phyloP scores from a whole-genome alignment of 768 basidiomycete genomes.

The Auriscalpium orientale region DNA sequence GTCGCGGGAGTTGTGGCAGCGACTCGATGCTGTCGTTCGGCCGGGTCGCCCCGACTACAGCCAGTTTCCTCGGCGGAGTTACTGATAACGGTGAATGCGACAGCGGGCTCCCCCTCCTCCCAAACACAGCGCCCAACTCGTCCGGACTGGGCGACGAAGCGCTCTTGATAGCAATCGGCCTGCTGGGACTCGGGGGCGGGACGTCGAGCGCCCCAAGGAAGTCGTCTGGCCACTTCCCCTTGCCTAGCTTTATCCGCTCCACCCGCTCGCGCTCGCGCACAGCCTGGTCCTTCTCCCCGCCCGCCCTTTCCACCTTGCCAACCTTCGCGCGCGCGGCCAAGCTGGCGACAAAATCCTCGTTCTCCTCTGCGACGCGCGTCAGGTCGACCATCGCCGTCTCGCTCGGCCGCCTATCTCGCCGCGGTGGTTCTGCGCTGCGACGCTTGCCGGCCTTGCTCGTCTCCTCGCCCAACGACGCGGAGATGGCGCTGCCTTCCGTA shows the following conservation, averaged over 20 bases:
- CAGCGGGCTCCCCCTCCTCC: constrained; percentile 18
- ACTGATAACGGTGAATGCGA: constrained; percentile 22
- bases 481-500: constrained; percentile 55
- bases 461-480: constrained; percentile 19
- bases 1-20: constrained; percentile 41
- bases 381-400: constrained; percentile 56
- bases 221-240: constrained; percentile 82
- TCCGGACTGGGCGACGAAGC: constrained; percentile 2
- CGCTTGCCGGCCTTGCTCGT: constrained; percentile 4
- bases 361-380: constrained; percentile 61
- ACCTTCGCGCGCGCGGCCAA: constrained; percentile 28
- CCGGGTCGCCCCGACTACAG: constrained; percentile 37
- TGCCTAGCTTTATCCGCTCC: constrained; percentile 51
- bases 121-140: constrained; percentile 13
- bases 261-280: constrained; percentile 27
- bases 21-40: constrained; percentile 40
- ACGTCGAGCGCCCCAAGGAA: constrained; percentile 55
- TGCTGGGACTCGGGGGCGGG: constrained; percentile 8
- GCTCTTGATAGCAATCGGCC: constrained; percentile 15
- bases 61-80: constrained; percentile 48
- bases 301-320: constrained; percentile 18
- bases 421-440: constrained; percentile 16
- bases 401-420: constrained; percentile 55
- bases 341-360: constrained; percentile 44
- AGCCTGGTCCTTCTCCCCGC: constrained; percentile 20